Evolutionary conservation across 495 filamentous ascomycete species (phyloP).

Genomic region (Thozetella sp.): DNA sequence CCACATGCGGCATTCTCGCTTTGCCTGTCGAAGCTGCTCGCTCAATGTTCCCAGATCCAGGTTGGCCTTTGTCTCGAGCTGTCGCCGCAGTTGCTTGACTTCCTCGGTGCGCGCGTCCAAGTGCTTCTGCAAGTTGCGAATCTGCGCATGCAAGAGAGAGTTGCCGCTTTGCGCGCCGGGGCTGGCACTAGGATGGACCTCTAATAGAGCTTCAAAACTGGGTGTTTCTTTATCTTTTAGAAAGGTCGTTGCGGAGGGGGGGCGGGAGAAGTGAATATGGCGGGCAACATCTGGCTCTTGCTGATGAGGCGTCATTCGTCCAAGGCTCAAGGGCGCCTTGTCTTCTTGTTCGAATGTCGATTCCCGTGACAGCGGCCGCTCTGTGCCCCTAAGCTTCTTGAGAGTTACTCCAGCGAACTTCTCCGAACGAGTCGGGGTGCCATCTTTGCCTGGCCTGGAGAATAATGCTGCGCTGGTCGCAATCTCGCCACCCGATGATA

Average conservation of each 20-base stretch:
- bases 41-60: slow-evolving; percentile 40
- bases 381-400: background rate
- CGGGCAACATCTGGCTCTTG: slow-evolving; percentile 28
- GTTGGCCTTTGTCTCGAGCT: slow-evolving; percentile 36
- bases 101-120: slow-evolving; percentile 41
- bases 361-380: background rate
- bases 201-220: background rate
- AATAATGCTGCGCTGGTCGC: background rate
- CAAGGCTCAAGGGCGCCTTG: slow-evolving; percentile 9
- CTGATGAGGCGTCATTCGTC: slow-evolving; percentile 19
- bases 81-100: slow-evolving; percentile 34
- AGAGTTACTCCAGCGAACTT: background rate
- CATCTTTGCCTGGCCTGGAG: background rate
- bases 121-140: slow-evolving; percentile 43
- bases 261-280: slow-evolving; percentile 19
- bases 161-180: slow-evolving; percentile 22
- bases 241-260: background rate
- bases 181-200: slow-evolving; percentile 11
- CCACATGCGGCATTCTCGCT: slow-evolving; percentile 47
- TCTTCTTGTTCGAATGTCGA: background rate
- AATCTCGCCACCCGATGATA: background rate
- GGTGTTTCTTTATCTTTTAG: background rate
- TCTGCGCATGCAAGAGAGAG: slow-evolving; percentile 42
- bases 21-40: slow-evolving; percentile 43
- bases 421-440: background rate